Evolutionary conservation across 1,284 basidiomycete species (phyloP), one percentile per base, ranked within the genome.

Genomic region (Austroboletus novae-zelandiae): DNA sequence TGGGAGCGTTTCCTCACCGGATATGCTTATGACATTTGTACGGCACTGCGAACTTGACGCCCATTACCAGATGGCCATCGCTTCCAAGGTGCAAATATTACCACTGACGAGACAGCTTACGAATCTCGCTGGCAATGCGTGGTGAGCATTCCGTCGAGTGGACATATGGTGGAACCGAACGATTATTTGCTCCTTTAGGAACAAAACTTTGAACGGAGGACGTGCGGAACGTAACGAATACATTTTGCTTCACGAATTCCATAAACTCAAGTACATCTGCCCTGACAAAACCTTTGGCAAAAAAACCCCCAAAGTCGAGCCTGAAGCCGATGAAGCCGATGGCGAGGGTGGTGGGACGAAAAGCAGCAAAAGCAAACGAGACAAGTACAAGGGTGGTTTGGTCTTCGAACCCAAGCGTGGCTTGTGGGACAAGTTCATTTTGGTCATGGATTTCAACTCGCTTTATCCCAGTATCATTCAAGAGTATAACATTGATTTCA

Each of bases 381-480:
- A 98, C 72, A 99, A 98, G 73, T 99, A 94, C 76, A 96, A 98
- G 71, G 97, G 97, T 66, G 97, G 97, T 74, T 80, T 98, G 44
- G 97, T 99, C 14, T 96, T 99, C 57, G 94, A 98, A 58, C 97
- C 97, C 0, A 97, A 98, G 73, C 80, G 92, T 51, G 94, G 95
- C 6, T 74, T 99, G 45, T 99, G 93, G 91, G 97, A 99, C 75
- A 96, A 89, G 62, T 97, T 83, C 67, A 91, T 99, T 68, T 79
- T 99, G 27, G 96, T 99, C 68, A 99, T 99, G 97, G 97, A 99
- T 73, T 99, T 99, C 84, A 99, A 99, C 74, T 98, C 94, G 60
- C 79, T 99, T 54, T 99, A 99, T 68, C 97, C 97, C 9, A 95
- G 91, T 70, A 99, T 99, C 74, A 99, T 99, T 51, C 97, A 99